phyloP scores from a whole-genome alignment of 2,329 filamentous ascomycete genomes.

The Hortaea werneckii region DNA sequence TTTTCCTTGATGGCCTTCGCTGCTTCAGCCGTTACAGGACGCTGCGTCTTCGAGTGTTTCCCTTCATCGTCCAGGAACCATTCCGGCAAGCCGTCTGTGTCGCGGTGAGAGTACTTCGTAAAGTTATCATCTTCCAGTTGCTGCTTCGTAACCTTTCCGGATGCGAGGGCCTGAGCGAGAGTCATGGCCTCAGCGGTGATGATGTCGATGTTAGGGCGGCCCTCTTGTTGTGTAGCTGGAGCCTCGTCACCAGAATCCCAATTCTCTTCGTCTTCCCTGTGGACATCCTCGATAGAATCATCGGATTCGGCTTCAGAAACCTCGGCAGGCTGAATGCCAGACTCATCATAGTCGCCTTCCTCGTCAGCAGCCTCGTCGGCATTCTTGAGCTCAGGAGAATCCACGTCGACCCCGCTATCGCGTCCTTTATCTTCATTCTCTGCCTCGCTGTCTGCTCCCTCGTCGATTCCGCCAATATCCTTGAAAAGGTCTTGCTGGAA shows the following conservation, averaged over 20 bases:
- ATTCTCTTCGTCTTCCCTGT: slow-evolving; percentile 33
- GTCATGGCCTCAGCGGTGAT: slow-evolving; percentile 99
- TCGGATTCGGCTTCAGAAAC: slow-evolving; percentile 22
- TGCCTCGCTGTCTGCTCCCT: slow-evolving; percentile 25
- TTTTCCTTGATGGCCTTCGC: slow-evolving; percentile 93
- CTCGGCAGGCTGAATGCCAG: slow-evolving; percentile 19
- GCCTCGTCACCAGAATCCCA: slow-evolving; percentile 56
- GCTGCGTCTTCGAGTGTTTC: slow-evolving; percentile 71
- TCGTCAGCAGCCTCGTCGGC: slow-evolving; percentile 8
- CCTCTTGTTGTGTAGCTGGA: slow-evolving; percentile 35
- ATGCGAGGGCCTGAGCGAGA: slow-evolving; percentile 81
- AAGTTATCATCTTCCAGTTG: slow-evolving; percentile 85
- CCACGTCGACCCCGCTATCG: slow-evolving; percentile 33
- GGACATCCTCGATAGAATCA: slow-evolving; percentile 15
- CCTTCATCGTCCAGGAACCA: slow-evolving; percentile 96
- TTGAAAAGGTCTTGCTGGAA: slow-evolving; percentile 95
- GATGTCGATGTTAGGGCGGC: slow-evolving; percentile 79
- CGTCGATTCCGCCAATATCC: slow-evolving; percentile 56
- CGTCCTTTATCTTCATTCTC: slow-evolving; percentile 35
- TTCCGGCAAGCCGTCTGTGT: slow-evolving; percentile 82
- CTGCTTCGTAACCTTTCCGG: slow-evolving; percentile 66
- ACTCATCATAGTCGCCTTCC: slow-evolving; percentile 8
- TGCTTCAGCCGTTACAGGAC: slow-evolving; percentile 84
- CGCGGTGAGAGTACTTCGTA: slow-evolving; percentile 86
- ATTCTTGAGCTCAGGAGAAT: slow-evolving; percentile 19